Evolutionary conservation across 192 early-diverging fungal genomes (phyloP).

Genomic region (Blastocladiella britannica): DNA sequence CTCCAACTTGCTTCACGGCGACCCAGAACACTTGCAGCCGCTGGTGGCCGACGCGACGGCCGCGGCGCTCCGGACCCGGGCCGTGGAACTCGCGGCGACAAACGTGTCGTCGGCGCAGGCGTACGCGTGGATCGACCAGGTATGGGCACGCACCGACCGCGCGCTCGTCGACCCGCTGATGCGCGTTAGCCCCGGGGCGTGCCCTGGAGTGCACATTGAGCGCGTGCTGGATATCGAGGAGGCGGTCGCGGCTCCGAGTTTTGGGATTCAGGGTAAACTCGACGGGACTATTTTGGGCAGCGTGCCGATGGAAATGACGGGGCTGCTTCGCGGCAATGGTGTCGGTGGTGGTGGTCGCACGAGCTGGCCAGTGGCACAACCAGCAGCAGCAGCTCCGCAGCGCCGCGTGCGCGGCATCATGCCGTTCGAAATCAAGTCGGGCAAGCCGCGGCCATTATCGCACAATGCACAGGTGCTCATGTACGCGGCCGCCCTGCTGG

Average conservation of each 20-base stretch:
- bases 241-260: constrained; percentile 72
- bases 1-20: constrained; percentile 31
- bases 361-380: too few species aligned
- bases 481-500: constrained; percentile 67
- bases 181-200: background rate
- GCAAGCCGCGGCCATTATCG: constrained; percentile 30
- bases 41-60: constrained; percentile 7
- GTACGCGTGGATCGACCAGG: constrained; percentile 1
- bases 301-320: constrained; percentile 2
- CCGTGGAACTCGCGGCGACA: constrained; percentile 53
- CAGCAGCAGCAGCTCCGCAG: too few species aligned
- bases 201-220: constrained; percentile 23
- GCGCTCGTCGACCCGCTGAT: constrained; percentile 5
- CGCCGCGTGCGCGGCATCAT: constrained; percentile 12
- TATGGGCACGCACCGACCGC: constrained; percentile 3
- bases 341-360: background rate
- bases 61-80: constrained; percentile 15
- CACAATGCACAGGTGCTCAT: constrained; percentile 70
- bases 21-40: constrained; percentile 23
- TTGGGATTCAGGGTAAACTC: constrained; percentile 81
- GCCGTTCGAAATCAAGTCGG: constrained; percentile 82
- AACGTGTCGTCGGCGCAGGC: constrained; percentile 16
- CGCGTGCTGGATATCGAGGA: constrained; percentile 77
- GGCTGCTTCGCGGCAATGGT: background rate
- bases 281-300: constrained; percentile 43